A percentile compares a stretch with the other conserved stretches of the same genome.
Evolutionary conservation across 331 rosid species (phyloP).

Genomic region (Quercus tomentella): DNA sequence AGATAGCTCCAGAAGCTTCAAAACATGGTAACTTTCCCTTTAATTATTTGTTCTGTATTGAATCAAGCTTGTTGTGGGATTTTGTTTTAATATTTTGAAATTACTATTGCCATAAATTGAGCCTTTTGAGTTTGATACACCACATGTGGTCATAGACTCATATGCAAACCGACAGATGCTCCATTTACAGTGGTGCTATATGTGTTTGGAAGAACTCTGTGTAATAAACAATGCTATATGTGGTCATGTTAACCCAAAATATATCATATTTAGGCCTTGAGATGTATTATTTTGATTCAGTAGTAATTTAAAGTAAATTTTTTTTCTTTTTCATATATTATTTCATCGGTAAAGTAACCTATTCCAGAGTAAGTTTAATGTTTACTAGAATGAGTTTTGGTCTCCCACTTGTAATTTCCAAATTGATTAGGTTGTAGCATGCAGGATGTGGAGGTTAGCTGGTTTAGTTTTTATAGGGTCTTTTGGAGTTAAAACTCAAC

Average conservation of each 20-base stretch:
- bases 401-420: no score
- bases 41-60: neutral
- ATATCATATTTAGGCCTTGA: neutral
- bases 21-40: constrained; percentile 60
- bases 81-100: neutral
- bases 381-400: no score
- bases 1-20: constrained; percentile 94
- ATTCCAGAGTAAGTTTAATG: no score
- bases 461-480: no score
- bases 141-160: neutral
- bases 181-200: neutral
- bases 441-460: no score
- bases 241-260: neutral
- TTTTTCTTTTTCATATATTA: no score
- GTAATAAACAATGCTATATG: neutral
- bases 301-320: no score
- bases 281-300: no score
- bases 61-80: neutral
- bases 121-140: neutral
- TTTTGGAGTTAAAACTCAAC: no score
- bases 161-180: neutral
- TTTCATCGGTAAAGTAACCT: no score
- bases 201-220: neutral
- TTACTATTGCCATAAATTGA: neutral
- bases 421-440: no score